Base-by-base conservation (phyloP, 352 stramenopile species). In the Thalassiosira livingstoniorum region DNA sequence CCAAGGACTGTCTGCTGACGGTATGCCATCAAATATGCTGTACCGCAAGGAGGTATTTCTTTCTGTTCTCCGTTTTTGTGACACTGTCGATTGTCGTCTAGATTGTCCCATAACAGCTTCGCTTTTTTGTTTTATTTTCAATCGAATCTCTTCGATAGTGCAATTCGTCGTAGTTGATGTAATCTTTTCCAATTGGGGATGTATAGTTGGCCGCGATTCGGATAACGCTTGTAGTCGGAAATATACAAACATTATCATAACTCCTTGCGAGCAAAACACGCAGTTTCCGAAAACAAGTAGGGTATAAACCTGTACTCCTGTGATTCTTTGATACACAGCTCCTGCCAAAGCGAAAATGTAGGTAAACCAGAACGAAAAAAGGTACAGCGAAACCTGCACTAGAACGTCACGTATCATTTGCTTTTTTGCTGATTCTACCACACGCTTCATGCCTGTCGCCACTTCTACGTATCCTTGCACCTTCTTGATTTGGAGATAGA, bases 11-110 rank as follows among this genome's bases (percentile, higher is more conserved):
- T 80, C 57, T 37, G 76, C 63, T 0, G 55, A 34, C 4, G 78
- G 78, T 29, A 43, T 68, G 2, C 78, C 78, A 80, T 80, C 69
- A 63, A 85, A 85, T 35, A 85, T 85, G 27, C 31, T 43, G 43
- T 75, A 75, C 15, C n/a, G n/a, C n/a, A n/a, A n/a, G n/a, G n/a
- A n/a, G n/a, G n/a, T n/a, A n/a, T n/a, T n/a, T n/a, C n/a, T n/a
- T n/a, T n/a, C n/a, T n/a, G n/a, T n/a, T n/a, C n/a, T n/a, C n/a
- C n/a, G n/a, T n/a, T n/a, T n/a, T n/a, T n/a, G n/a, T n/a, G n/a
- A n/a, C n/a, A n/a, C n/a, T n/a, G n/a, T n/a, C n/a, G n/a, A n/a
- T n/a, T n/a, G n/a, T n/a, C n/a, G n/a, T n/a, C n/a, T n/a, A n/a
- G n/a, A n/a, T n/a, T n/a, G n/a, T n/a, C n/a, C n/a, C 37, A 53